A percentile compares a stretch with the other conserved stretches of the same genome.
Conservation (phyloP, 2,329 filamentous ascomycete species). For the Chrysoporthe puriensis region DNA sequence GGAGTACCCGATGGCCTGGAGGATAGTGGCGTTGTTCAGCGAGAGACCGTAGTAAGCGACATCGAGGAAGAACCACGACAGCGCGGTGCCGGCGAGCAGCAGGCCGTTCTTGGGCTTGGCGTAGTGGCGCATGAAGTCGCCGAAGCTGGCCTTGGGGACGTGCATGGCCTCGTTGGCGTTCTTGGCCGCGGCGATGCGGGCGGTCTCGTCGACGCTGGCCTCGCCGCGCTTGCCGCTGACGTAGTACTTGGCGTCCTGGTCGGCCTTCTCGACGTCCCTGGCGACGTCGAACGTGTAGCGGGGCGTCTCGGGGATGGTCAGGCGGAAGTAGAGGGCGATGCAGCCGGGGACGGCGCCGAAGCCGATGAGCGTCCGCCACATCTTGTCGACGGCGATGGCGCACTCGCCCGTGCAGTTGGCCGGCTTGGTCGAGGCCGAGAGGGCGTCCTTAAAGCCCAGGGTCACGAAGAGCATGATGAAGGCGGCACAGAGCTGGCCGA, state of each 20-base stretch:
- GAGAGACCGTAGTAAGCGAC: slow-evolving; percentile 69
- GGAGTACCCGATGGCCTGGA: slow-evolving; percentile 72
- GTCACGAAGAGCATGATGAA: slow-evolving; percentile 78
- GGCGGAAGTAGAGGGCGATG: slow-evolving; percentile 76
- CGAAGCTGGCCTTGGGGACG: slow-evolving; percentile 71
- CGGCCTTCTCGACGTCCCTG: slow-evolving; percentile 73
- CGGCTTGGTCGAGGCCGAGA: slow-evolving; percentile 54
- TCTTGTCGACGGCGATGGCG: slow-evolving; percentile 76
- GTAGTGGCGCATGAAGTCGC: slow-evolving; percentile 75
- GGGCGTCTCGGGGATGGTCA: slow-evolving; percentile 86
- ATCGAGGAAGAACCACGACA: slow-evolving; percentile 80
- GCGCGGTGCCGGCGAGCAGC: slow-evolving; percentile 68
- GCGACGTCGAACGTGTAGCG: slow-evolving; percentile 86
- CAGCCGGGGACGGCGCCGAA: slow-evolving; percentile 80
- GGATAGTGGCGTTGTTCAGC: slow-evolving; percentile 75
- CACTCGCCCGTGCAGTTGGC: slow-evolving; percentile 66
- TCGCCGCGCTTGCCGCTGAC: slow-evolving; percentile 63
- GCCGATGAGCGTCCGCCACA: slow-evolving; percentile 84
- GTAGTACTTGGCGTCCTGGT: slow-evolving; percentile 76
- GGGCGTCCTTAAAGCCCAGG: slow-evolving; percentile 68
- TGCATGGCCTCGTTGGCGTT: slow-evolving; percentile 59
- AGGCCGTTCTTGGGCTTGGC: slow-evolving; percentile 71
- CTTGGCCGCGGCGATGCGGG: slow-evolving; percentile 61
- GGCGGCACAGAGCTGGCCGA: slow-evolving; percentile 77
- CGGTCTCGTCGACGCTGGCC: slow-evolving; percentile 68